These are phyloP conservation scores for Ceratocystis papillata DNA, from an alignment of 2,329 filamentous ascomycete species.

Conservation along the genomic window DNA sequence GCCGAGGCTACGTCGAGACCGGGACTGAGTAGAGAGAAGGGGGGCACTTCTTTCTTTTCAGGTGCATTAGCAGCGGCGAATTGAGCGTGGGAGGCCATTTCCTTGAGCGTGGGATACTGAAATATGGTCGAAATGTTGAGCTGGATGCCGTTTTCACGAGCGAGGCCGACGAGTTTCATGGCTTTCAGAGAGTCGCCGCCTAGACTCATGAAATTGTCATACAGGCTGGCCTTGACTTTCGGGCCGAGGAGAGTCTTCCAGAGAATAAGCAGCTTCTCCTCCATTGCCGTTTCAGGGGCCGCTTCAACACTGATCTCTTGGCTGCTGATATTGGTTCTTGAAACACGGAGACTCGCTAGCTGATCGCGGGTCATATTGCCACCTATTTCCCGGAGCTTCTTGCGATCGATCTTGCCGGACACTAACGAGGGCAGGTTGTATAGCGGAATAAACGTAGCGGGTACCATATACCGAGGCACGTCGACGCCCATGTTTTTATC, in stretches of 20 bases:
- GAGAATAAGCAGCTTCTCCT: slow-evolving; percentile 32
- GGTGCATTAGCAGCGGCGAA: slow-evolving; percentile 26
- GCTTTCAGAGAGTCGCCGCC: slow-evolving; percentile 44
- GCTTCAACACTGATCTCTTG: slow-evolving; percentile 30
- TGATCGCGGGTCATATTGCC: slow-evolving; percentile 33
- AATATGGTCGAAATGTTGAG: slow-evolving; percentile 40
- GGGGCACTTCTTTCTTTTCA: slow-evolving; percentile 28
- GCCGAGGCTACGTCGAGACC: slow-evolving; percentile 31
- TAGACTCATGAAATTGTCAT: slow-evolving; percentile 39
- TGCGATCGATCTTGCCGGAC: slow-evolving; percentile 42
- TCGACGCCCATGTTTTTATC: slow-evolving; percentile 31
- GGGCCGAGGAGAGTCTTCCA: slow-evolving; percentile 35
- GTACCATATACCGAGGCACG: slow-evolving; percentile 40
- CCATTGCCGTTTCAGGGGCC: slow-evolving; percentile 33
- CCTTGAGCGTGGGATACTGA: slow-evolving; percentile 35
- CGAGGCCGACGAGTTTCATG: slow-evolving; percentile 40
- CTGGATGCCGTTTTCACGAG: slow-evolving; percentile 33
- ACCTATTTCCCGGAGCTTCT: slow-evolving; percentile 39
- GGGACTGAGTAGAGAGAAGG: slow-evolving; percentile 35
- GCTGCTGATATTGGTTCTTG: slow-evolving; percentile 26
- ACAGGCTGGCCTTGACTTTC: slow-evolving; percentile 31
- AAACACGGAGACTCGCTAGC: slow-evolving; percentile 23
- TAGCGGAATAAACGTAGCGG: slow-evolving; percentile 38
- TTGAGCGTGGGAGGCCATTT: slow-evolving; percentile 34
- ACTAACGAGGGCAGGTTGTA: slow-evolving; percentile 38